A percentile compares a stretch with the other conserved stretches of the same genome.
These are phyloP conservation scores for Cryptosporidium ryanae DNA, from an alignment of 169 alveolate genomes.

Conservation along the genomic window DNA sequence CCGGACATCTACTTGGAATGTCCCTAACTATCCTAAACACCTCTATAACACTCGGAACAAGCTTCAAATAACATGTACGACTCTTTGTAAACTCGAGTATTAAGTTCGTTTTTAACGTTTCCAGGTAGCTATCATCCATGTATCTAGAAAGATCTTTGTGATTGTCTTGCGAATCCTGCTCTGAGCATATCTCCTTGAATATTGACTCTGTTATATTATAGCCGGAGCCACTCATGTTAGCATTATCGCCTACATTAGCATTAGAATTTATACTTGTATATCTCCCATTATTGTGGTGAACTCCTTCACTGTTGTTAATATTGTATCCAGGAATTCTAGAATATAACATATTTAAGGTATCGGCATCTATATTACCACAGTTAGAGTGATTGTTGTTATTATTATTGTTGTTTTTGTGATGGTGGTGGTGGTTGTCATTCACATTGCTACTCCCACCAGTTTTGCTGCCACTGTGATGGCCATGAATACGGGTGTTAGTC, in stretches of 20 bases:
- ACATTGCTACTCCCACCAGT: too few relatives aligned
- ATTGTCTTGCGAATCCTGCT: not conserved
- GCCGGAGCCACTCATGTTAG: not conserved
- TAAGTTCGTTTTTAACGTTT: conserved; percentile 59
- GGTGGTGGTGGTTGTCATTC: too few relatives aligned
- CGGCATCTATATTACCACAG: not conserved
- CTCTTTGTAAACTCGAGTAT: conserved; percentile 72
- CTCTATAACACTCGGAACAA: conserved; percentile 73
- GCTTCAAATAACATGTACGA: conserved; percentile 64
- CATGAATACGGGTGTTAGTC: too few relatives aligned
- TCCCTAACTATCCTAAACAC: conserved; percentile 61
- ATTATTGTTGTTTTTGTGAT: not conserved
- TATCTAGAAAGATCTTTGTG: conserved; percentile 54
- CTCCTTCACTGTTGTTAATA: not conserved
- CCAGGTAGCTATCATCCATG: conserved; percentile 64
- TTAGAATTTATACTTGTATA: not conserved
- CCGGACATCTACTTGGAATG: conserved; percentile 65
- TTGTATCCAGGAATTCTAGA: not conserved
- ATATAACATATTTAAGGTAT: conserved; percentile 2
- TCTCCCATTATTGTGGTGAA: not conserved
- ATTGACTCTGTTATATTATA: conserved; percentile 36
- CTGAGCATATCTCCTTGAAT: conserved; percentile 45
- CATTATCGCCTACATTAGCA: conserved; percentile 2
- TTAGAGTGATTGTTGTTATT: not conserved
- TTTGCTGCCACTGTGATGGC: too few relatives aligned